These are phyloP conservation scores for Ophiosphaerella narmari DNA, from an alignment of 2,329 filamentous ascomycete species.

Conservation along the genomic window DNA sequence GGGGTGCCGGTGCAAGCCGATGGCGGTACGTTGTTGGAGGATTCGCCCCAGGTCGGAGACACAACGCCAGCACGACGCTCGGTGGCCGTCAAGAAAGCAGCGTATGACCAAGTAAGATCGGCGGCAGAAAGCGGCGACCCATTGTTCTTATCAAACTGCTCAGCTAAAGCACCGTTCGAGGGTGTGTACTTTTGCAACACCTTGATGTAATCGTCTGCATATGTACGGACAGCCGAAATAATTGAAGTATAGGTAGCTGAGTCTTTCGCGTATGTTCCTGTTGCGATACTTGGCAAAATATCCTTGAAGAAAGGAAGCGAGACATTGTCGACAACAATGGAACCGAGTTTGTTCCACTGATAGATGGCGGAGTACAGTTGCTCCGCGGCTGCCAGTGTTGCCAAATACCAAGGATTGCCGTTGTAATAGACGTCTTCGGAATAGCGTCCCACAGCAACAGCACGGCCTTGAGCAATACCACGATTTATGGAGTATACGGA, in stretches of 20 bases:
- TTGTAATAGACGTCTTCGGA: conserved; percentile 70
- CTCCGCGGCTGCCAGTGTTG: conserved; percentile 77
- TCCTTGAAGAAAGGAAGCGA: conserved; percentile 75
- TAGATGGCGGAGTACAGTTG: conserved; percentile 77
- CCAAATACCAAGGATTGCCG: conserved; percentile 81
- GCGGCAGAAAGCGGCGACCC: conserved; percentile 63
- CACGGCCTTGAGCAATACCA: conserved; percentile 63
- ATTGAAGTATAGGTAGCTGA: conserved; percentile 60
- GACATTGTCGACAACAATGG: conserved; percentile 65
- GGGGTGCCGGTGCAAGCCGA: conserved; percentile 22
- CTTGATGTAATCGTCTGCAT: conserved; percentile 62
- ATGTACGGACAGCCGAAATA: conserved; percentile 63
- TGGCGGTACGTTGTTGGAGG: conserved; percentile 53
- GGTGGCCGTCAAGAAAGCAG: conserved; percentile 64
- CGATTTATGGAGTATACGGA: conserved; percentile 71
- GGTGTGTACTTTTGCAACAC: conserved; percentile 57
- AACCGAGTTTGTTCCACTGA: conserved; percentile 68
- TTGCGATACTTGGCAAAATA: conserved; percentile 60
- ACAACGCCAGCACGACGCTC: conserved; percentile 20
- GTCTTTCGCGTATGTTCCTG: conserved; percentile 68
- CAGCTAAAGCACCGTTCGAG: conserved; percentile 66
- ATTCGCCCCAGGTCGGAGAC: conserved; percentile 19
- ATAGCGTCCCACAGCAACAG: conserved; percentile 54
- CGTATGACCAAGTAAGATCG: conserved; percentile 76
- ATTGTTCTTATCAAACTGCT: conserved; percentile 64